A percentile compares a stretch with the other conserved stretches of the same genome.
Conservation (phyloP, 768 basidiomycete species). For the Floccularia luteovirens region DNA sequence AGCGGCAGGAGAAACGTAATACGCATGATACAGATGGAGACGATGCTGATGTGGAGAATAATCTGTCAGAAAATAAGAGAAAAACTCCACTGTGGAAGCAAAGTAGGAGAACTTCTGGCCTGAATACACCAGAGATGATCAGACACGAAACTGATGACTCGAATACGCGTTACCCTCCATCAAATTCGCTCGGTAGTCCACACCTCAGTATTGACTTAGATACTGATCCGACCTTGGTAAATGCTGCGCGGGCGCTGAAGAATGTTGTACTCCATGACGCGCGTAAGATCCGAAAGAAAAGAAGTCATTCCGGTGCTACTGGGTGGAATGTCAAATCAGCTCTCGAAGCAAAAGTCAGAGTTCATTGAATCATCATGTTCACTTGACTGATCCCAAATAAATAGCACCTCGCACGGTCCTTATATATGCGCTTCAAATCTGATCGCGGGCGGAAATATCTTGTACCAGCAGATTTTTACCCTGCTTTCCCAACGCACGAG, state of each 20-base stretch:
- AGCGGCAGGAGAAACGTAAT: neutral
- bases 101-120: neutral
- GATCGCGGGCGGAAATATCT: constrained; percentile 51
- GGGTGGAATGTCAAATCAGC: constrained; percentile 49
- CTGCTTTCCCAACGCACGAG: constrained; percentile 52
- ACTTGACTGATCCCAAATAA: neutral
- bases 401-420: constrained; percentile 62
- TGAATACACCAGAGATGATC: no score
- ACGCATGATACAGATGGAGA: constrained; percentile 11
- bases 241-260: constrained; percentile 60
- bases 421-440: constrained; percentile 58
- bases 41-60: constrained; percentile 12
- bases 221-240: constrained; percentile 32
- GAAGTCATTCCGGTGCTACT: constrained; percentile 25
- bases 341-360: constrained; percentile 58
- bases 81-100: constrained; percentile 12
- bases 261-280: constrained; percentile 73
- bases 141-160: neutral
- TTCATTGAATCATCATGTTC: neutral
- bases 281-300: constrained; percentile 55
- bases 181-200: constrained; percentile 14
- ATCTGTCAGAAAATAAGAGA: constrained; percentile 8
- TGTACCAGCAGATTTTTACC: constrained; percentile 60
- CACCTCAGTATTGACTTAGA: constrained; percentile 16
- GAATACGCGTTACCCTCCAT: constrained; percentile 32